Evolutionary conservation across 2,329 filamentous ascomycete genomes (phyloP), one percentile per base, ranked within the genome.

Genomic region (Clonostachys rosea): DNA sequence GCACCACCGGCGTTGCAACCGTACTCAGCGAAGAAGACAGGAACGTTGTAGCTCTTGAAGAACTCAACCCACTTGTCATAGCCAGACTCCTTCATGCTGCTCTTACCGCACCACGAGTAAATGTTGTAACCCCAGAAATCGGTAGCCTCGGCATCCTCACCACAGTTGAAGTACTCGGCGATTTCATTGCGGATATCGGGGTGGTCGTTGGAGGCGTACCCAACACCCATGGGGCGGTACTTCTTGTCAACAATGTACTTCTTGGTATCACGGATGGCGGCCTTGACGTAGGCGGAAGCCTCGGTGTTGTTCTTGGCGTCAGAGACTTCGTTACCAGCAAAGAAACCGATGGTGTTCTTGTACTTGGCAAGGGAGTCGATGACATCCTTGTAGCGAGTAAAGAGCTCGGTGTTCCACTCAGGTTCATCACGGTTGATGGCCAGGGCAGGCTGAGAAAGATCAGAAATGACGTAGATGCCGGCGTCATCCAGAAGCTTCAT

Each of bases 81-180:
- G 47, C 90, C 89, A 5, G 94, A 96, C 50, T 76, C 63, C 35
- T 75, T 62, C 73, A 87, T 94, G 59, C 75, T 82, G 62, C 89
- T 95, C 57, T 91, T 68, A 57, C 92, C 94, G 67, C 94, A 99
- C 94, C 94, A 99, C 46, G 91, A 95, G 80, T 99, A 99, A 73
- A 97, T 96, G 79, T 99, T 99, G 86, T 97, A 97, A 50, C 94
- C 94, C 89, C 91, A 99, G 78, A 95, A 97, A 71, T 99, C 94
- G 55, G 97, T 96, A 51, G 87, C 61, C 9, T 75, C 71, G 34
- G 75, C 64, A 51, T 81, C 68, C 4, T 59, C 48, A 50, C 91
- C 89, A 64, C 94, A 99, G 78, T 96, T 91, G 75, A 99, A 96
- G 80, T 95, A 99, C 64, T 90, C 74, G 56, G 90, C 89, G 62